Base-by-base conservation (phyloP, 1,139 yeast species). In the Wickerhamomyces sp. region DNA sequence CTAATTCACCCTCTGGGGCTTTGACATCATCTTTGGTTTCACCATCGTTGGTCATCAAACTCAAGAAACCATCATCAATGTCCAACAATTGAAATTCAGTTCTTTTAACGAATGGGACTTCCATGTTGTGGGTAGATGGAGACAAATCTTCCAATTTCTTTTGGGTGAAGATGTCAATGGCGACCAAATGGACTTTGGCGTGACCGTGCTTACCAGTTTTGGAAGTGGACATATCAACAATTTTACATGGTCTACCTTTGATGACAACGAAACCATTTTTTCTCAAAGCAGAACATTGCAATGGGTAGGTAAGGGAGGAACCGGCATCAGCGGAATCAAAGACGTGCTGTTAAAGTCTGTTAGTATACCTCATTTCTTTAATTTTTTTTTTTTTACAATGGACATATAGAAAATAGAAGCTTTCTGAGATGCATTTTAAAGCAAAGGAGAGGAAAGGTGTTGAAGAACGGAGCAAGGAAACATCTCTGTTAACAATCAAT, bases 171-270 rank as follows among this genome's bases (percentile, higher is more conserved):
- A 91, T 89, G 70, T 91, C 98, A 60, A 84, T 81, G 68, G 97
- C 97, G 55, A 91, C 96, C 75, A 91, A 81, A 75, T 91, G 97
- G 71, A 91, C 98, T 82, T 91, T 91, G 68, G 98, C 98, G 91
- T 91, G 98, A 75, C 98, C 98, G 84, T 91, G 98, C 96, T 91
- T 91, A 76, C 98, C 98, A 59, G 98, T 91, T 85, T 91, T 91
- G 64, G 98, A 91, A 64, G 98, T 91, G 51, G 98, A 91, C 98
- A 91, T 91, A 70, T 91, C 98, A 61, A 91, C 93, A 70, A 91
- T 91, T 84, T 91, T 91, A 81, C 98, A 91, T 68, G 98, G 98
- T 81, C 98, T 93, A 64, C 87, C 78, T 79, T 93, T 93, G 75
- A 91, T 91, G 60, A 82, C 94, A 66, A 91, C 98, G 81, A 87